These are phyloP conservation scores for Aspergillus pseudoglaucus DNA, from an alignment of 2,329 filamentous ascomycete genomes.

Conservation along the genomic window DNA sequence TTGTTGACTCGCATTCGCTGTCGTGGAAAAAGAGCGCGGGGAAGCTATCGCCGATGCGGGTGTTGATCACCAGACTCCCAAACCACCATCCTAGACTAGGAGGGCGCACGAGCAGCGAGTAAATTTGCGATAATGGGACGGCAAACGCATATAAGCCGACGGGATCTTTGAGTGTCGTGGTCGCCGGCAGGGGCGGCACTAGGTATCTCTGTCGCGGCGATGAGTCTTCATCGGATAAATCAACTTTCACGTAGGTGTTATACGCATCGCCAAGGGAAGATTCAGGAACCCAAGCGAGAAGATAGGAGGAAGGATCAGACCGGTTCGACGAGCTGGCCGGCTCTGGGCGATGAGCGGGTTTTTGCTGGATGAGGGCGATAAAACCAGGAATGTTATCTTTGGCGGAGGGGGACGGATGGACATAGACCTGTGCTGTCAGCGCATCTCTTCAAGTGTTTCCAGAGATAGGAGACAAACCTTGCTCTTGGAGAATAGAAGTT, in stretches of 20 bases:
- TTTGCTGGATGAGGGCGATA: slow-evolving; percentile 88
- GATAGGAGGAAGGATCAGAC: slow-evolving; percentile 60
- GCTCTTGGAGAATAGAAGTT: slow-evolving; percentile 92
- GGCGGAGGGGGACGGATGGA: slow-evolving; percentile 85
- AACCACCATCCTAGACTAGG: slow-evolving; percentile 98
- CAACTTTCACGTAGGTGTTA: slow-evolving; percentile 91
- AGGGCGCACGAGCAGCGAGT: slow-evolving; percentile 80
- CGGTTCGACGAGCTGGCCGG: slow-evolving; percentile 8
- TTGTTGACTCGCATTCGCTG: slow-evolving; percentile 91
- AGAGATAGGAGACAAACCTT: slow-evolving; percentile 54
- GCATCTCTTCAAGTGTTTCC: no score
- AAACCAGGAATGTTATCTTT: slow-evolving; percentile 96
- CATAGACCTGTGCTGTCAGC: slow-evolving; percentile 69
- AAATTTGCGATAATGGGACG: slow-evolving; percentile 81
- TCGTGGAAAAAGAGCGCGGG: slow-evolving; percentile 97
- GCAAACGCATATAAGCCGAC: slow-evolving; percentile 84
- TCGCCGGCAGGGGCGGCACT: slow-evolving; percentile 83
- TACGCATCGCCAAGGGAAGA: slow-evolving; percentile 77
- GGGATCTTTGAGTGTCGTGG: slow-evolving; percentile 65
- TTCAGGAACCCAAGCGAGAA: slow-evolving; percentile 92
- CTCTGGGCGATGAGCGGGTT: slow-evolving; percentile 40
- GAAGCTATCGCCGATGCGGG: slow-evolving; percentile 81
- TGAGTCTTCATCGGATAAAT: slow-evolving; percentile 72
- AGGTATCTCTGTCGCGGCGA: slow-evolving; percentile 82
- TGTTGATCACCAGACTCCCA: slow-evolving; percentile 90